A percentile compares a stretch with the other conserved stretches of the same genome.
Evolutionary conservation across 208 protist species (phyloP).

Genomic region (Trichomonas vaginalis): DNA sequence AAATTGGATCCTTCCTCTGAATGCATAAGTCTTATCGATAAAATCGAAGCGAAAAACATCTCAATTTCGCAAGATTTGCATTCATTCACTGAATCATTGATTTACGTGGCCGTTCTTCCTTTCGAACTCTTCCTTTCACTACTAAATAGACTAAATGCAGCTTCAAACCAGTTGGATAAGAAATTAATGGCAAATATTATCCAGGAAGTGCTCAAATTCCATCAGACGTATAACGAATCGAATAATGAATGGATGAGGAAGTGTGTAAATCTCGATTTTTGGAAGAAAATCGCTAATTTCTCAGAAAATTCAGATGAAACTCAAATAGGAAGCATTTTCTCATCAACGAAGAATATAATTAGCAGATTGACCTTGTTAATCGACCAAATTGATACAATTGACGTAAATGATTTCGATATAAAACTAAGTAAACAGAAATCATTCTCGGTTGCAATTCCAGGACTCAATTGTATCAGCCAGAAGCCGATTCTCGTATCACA

Average conservation of each 20-base stretch:
- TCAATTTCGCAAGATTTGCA: not conserved
- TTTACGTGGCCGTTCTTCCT: not conserved
- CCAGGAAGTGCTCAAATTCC: no score
- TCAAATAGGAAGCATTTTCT: no score
- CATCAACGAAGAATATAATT: no score
- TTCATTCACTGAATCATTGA: not conserved
- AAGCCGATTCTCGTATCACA: not conserved
- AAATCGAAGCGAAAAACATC: not conserved
- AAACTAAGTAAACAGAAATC: not conserved
- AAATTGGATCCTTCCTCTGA: not conserved
- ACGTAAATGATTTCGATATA: not conserved
- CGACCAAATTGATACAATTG: not conserved
- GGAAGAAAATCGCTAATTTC: no score
- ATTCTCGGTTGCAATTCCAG: not conserved
- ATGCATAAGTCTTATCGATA: not conserved
- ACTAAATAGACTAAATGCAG: not conserved
- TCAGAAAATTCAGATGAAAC: no score
- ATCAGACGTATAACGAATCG: no score
- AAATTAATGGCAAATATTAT: not conserved
- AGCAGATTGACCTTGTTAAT: not conserved
- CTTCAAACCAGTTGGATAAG: not conserved
- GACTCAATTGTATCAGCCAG: not conserved
- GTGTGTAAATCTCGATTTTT: no score
- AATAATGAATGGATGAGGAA: no score
- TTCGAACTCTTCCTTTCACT: not conserved